phyloP scores from a whole-genome alignment of 2,329 filamentous ascomycete genomes.

The Monascus ruber region DNA sequence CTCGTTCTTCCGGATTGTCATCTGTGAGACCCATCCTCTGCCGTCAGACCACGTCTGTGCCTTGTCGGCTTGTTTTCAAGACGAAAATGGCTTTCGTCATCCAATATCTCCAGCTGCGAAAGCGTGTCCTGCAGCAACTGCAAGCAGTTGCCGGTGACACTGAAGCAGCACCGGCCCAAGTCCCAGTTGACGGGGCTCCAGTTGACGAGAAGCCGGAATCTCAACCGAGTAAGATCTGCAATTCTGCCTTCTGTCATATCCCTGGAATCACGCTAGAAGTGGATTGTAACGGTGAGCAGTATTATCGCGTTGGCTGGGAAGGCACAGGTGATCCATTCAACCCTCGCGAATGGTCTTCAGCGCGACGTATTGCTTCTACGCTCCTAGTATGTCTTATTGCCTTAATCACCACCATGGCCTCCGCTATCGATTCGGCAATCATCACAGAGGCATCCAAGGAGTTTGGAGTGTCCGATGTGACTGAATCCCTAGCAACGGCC shows the following conservation, averaged over 20 bases:
- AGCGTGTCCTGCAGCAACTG: no score
- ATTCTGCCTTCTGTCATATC: neutral
- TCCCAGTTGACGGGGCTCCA: no score
- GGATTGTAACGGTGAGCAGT: neutral
- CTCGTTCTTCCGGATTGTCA: no score
- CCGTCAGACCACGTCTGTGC: no score
- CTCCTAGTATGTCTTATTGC: slow-evolving; percentile 37
- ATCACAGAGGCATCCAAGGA: slow-evolving; percentile 34
- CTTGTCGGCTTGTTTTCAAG: no score
- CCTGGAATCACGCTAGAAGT: neutral
- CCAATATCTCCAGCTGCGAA: no score
- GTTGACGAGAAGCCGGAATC: no score
- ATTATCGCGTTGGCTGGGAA: slow-evolving; percentile 26
- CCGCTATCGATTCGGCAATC: slow-evolving; percentile 42
- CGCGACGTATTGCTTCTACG: slow-evolving; percentile 27
- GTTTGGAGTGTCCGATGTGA: slow-evolving; percentile 40
- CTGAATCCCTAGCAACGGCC: slow-evolving; percentile 39
- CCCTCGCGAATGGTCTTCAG: slow-evolving; percentile 28
- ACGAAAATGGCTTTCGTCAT: no score
- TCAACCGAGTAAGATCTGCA: neutral
- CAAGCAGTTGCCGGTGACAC: no score
- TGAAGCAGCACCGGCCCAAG: no score
- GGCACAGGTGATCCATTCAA: slow-evolving; percentile 25
- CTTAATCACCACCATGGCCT: slow-evolving; percentile 41
- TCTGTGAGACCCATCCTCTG: no score